These are phyloP conservation scores for Globisporangium lucens DNA, from an alignment of 352 stramenopile species.

Conservation along the genomic window DNA sequence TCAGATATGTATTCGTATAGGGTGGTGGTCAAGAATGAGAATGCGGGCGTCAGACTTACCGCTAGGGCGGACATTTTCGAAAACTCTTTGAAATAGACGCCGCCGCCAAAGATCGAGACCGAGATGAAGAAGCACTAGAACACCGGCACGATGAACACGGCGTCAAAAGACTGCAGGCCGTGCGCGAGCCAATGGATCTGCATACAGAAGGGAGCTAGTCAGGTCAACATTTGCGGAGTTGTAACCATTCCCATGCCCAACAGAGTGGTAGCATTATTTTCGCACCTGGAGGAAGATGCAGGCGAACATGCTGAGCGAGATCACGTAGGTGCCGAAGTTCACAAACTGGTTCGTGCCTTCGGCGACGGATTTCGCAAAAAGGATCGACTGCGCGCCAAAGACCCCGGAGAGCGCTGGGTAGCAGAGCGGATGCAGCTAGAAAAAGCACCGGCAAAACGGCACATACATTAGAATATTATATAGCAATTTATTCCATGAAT, in stretches of 20 bases:
- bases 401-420: constrained; percentile 73
- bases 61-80: constrained; percentile 41
- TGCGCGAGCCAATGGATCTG: constrained; percentile 86
- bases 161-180: constrained; percentile 81
- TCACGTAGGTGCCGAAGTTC: constrained; percentile 70
- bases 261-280: neutral
- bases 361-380: constrained; percentile 78
- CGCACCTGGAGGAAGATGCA: constrained; percentile 77
- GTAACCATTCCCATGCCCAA: neutral
- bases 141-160: constrained; percentile 81
- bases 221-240: neutral
- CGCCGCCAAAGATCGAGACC: constrained; percentile 84
- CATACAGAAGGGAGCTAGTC: neutral
- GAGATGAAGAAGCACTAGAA: constrained; percentile 92
- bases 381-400: constrained; percentile 75
- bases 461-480: too few species aligned
- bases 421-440: constrained; percentile 54
- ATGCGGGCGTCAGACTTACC: constrained; percentile 17
- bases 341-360: constrained; percentile 72
- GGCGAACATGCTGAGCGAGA: constrained; percentile 73
- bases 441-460: neutral
- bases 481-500: neutral
- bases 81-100: constrained; percentile 89
- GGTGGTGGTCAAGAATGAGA: too few species aligned
- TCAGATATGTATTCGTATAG: too few species aligned